A percentile compares a stretch with the other conserved stretches of the same genome.
Conservation (phyloP, 257 asterid species). For the Nicotiana otophora region DNA sequence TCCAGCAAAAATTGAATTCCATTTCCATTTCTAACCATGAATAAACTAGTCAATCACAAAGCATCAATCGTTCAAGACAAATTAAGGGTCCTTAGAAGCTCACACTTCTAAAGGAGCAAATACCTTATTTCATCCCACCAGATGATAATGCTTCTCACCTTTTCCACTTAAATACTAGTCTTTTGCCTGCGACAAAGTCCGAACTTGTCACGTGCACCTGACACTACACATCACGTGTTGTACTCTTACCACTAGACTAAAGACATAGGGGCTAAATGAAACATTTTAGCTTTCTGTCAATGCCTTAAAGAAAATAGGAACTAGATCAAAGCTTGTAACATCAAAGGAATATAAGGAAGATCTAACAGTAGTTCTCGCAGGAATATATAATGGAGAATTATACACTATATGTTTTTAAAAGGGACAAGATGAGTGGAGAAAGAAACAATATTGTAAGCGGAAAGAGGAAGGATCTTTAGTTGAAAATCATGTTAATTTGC, state of each 20-base stretch:
- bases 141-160: background rate
- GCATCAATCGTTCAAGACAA: background rate
- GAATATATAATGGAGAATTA: background rate
- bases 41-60: background rate
- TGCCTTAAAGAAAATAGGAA: background rate
- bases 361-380: background rate
- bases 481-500: background rate
- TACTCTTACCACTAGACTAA: too few species aligned
- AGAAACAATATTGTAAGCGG: background rate
- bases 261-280: background rate
- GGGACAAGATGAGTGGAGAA: background rate
- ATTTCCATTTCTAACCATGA: background rate
- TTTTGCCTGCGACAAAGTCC: too few species aligned
- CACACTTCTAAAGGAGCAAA: background rate
- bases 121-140: background rate
- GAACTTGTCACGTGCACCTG: too few species aligned
- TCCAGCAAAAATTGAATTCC: background rate
- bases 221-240: too few species aligned
- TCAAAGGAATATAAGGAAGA: background rate
- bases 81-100: background rate
- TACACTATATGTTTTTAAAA: background rate
- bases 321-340: background rate
- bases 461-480: background rate
- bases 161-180: too few species aligned
- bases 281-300: background rate